Evolutionary conservation across 345 rosid genomes (phyloP).

Genomic region (Sonneratia alba): DNA sequence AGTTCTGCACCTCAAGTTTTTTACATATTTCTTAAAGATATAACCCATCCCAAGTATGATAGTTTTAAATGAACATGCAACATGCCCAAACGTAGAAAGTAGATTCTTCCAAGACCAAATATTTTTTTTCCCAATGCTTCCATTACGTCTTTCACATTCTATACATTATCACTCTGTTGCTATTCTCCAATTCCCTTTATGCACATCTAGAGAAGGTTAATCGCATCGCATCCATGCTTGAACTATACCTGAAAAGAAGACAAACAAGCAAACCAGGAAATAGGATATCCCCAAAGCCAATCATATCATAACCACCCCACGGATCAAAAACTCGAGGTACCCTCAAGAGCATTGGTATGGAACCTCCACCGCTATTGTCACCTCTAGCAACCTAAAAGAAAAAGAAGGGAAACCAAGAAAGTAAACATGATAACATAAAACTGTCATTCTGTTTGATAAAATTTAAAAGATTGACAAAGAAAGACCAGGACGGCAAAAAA

Average conservation of each 20-base stretch:
- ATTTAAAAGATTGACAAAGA: background rate
- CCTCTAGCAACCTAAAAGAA: slow-evolving; percentile 81
- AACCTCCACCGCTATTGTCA: slow-evolving; percentile 73
- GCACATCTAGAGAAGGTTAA: background rate
- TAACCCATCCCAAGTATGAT: background rate
- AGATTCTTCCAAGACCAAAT: background rate
- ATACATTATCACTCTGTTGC: background rate
- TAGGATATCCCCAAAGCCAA: slow-evolving; percentile 97
- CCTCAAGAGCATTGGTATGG: slow-evolving; percentile 89
- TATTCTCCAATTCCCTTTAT: background rate
- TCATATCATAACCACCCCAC: slow-evolving; percentile 97
- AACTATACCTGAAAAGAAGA: slow-evolving; percentile 61
- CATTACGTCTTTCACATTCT: background rate
- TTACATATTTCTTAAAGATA: background rate
- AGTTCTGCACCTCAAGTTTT: background rate
- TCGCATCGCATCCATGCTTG: background rate
- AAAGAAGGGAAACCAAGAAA: slow-evolving; percentile 7
- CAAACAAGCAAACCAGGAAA: slow-evolving; percentile 89
- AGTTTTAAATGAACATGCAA: background rate
- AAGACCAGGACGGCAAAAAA: background rate
- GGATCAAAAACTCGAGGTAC: slow-evolving; percentile 75
- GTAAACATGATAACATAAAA: slow-evolving; percentile 7
- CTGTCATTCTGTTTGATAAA: background rate
- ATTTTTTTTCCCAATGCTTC: background rate
- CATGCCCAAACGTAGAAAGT: background rate